phyloP scores from a whole-genome alignment of 768 basidiomycete species.

The Polyporus arcularius region DNA sequence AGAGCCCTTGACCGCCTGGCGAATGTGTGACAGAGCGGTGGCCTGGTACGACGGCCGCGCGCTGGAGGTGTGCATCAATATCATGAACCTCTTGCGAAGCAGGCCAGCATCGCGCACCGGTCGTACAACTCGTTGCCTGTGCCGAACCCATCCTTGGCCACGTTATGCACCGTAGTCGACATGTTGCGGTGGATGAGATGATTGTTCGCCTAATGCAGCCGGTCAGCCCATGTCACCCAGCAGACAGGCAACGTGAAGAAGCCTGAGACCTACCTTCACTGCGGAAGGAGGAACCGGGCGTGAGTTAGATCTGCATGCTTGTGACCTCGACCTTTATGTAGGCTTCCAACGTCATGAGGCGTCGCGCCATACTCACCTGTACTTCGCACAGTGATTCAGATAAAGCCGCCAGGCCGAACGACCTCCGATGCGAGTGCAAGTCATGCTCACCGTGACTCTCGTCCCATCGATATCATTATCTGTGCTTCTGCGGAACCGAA shows the following conservation, averaged over 20 bases:
- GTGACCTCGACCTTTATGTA: background rate
- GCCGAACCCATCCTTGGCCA: conserved; percentile 78
- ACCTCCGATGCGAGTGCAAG: background rate
- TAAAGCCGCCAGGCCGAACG: background rate
- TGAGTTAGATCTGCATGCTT: background rate
- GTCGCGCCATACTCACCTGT: background rate
- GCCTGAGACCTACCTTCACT: no score
- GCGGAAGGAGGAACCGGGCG: no score
- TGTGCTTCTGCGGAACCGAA: background rate
- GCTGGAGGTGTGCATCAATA: conserved; percentile 36
- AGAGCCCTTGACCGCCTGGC: conserved; percentile 40
- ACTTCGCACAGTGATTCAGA: background rate
- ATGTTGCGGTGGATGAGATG: background rate
- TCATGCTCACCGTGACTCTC: background rate
- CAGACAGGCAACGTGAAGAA: no score
- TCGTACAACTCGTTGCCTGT: conserved; percentile 82
- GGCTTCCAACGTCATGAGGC: no score
- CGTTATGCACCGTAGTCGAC: conserved; percentile 49
- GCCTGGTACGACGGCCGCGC: conserved; percentile 83
- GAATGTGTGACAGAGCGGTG: conserved; percentile 61
- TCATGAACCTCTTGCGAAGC: conserved; percentile 33
- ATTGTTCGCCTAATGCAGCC: no score
- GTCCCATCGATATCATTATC: background rate
- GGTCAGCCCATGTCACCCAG: no score
- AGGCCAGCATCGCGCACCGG: conserved; percentile 41